phyloP scores from a whole-genome alignment of 768 basidiomycete genomes.

The Phylloporus sp. region DNA sequence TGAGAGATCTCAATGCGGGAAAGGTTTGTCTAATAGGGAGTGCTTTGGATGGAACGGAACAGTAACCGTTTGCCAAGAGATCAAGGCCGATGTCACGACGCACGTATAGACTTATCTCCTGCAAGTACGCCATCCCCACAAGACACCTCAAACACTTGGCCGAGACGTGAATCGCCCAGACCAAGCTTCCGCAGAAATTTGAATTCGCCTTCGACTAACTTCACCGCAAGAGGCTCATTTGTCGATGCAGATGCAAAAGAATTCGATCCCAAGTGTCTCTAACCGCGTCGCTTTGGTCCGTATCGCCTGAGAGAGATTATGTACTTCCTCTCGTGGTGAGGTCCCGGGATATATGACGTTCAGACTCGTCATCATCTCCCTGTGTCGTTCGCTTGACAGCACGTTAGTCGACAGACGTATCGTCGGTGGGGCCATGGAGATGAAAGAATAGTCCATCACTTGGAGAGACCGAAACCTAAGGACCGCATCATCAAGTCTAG shows the following conservation, averaged over 20 bases:
- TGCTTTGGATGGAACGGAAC: not conserved
- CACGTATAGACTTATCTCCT: slow-evolving; percentile 21
- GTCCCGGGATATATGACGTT: slow-evolving; percentile 24
- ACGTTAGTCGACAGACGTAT: slow-evolving; percentile 18
- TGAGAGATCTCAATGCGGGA: slow-evolving; percentile 20
- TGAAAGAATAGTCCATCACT: slow-evolving; percentile 25
- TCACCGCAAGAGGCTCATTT: slow-evolving; percentile 13
- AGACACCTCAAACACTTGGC: slow-evolving; percentile 20
- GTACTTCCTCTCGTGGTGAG: slow-evolving; percentile 9
- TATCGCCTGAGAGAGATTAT: too few species aligned
- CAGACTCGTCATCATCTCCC: slow-evolving; percentile 19
- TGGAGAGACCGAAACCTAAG: slow-evolving; percentile 24
- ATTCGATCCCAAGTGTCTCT: slow-evolving; percentile 21
- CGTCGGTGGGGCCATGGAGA: slow-evolving; percentile 21
- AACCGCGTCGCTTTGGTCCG: slow-evolving; percentile 17
- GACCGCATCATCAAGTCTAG: slow-evolving; percentile 24
- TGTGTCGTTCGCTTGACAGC: slow-evolving; percentile 14
- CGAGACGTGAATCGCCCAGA: slow-evolving; percentile 24
- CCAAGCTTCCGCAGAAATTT: slow-evolving; percentile 21
- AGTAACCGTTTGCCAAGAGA: slow-evolving; percentile 11
- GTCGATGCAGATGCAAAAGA: slow-evolving; percentile 14
- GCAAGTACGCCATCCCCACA: slow-evolving; percentile 18
- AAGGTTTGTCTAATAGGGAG: slow-evolving; percentile 13
- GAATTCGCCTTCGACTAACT: slow-evolving; percentile 14
- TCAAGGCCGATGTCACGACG: slow-evolving; percentile 15